phyloP scores from a whole-genome alignment of 768 basidiomycete genomes.

The Xerocomus brunneocitrinus region DNA sequence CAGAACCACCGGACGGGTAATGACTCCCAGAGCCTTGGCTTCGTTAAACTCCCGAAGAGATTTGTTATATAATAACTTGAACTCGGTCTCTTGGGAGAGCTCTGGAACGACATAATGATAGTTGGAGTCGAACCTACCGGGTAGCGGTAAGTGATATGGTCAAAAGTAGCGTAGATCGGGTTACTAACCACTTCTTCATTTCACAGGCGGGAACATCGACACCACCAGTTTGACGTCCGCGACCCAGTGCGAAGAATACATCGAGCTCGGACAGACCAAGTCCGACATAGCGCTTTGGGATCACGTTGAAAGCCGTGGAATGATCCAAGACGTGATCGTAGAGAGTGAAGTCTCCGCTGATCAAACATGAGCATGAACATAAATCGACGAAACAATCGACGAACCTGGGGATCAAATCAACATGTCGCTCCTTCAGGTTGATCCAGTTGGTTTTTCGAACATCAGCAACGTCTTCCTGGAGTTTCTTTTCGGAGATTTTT shows the following conservation, averaged over 20 bases:
- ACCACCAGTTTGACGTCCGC: constrained; percentile 89
- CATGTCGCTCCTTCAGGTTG: constrained; percentile 75
- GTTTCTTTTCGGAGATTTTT: constrained; percentile 82
- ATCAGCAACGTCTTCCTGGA: constrained; percentile 82
- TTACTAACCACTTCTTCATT: constrained; percentile 97
- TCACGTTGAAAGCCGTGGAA: constrained; percentile 92
- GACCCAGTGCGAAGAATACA: constrained; percentile 98
- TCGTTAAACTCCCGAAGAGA: constrained; percentile 91
- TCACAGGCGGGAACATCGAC: constrained; percentile 97
- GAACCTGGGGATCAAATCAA: constrained; percentile 90
- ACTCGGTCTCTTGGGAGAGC: constrained; percentile 83
- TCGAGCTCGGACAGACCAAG: constrained; percentile 86
- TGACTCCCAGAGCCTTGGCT: constrained; percentile 84
- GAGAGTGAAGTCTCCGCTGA: constrained; percentile 95
- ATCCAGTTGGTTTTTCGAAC: constrained; percentile 89
- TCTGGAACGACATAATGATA: constrained; percentile 99
- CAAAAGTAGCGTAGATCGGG: background rate
- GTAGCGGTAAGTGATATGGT: constrained; percentile 1
- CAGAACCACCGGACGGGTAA: constrained; percentile 91
- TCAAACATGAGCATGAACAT: constrained; percentile 14
- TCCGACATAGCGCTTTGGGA: constrained; percentile 89
- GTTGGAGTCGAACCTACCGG: constrained; percentile 90
- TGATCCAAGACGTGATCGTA: constrained; percentile 99
- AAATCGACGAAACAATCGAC: constrained; percentile 17
- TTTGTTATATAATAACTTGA: constrained; percentile 96